A percentile compares a stretch with the other conserved stretches of the same genome.
Conservation (phyloP, 257 asterid genomes). For the Striga asiatica region DNA sequence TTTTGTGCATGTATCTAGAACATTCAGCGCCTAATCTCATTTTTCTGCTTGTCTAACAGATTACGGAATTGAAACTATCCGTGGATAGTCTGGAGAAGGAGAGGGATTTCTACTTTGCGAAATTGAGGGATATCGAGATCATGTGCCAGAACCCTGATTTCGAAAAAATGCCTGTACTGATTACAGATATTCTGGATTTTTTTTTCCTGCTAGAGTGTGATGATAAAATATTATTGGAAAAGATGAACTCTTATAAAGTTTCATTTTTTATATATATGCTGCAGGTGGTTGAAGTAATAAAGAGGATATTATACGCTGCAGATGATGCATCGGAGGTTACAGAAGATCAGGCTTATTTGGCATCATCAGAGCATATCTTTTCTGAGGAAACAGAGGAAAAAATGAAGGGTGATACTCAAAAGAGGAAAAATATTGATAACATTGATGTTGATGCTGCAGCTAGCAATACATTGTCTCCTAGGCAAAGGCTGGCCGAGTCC, state of each 20-base stretch:
- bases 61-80: conserved; percentile 70
- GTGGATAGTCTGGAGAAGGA: conserved; percentile 88
- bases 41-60: conserved; percentile 30
- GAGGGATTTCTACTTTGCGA: conserved; percentile 86
- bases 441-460: conserved; percentile 80
- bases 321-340: conserved; percentile 55
- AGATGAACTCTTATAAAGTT: no score
- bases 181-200: background rate
- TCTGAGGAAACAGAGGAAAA: conserved; percentile 43
- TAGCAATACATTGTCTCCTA: conserved; percentile 55
- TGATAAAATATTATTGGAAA: background rate
- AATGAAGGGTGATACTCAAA: conserved; percentile 51
- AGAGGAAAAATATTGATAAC: conserved; percentile 68
- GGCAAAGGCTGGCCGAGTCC: conserved; percentile 61
- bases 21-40: conserved; percentile 7
- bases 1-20: background rate
- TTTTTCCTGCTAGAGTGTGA: background rate
- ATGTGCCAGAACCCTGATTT: conserved; percentile 66
- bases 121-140: conserved; percentile 81
- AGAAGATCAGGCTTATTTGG: conserved; percentile 63
- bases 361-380: conserved; percentile 22
- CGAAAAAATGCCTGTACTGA: conserved; percentile 48
- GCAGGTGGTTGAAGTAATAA: conserved; percentile 64
- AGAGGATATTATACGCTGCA: conserved; percentile 54
- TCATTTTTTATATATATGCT: background rate